A percentile compares a stretch with the other conserved stretches of the same genome.
Evolutionary conservation across 306 rosid species (phyloP).

Genomic region (Quercus variabilis): DNA sequence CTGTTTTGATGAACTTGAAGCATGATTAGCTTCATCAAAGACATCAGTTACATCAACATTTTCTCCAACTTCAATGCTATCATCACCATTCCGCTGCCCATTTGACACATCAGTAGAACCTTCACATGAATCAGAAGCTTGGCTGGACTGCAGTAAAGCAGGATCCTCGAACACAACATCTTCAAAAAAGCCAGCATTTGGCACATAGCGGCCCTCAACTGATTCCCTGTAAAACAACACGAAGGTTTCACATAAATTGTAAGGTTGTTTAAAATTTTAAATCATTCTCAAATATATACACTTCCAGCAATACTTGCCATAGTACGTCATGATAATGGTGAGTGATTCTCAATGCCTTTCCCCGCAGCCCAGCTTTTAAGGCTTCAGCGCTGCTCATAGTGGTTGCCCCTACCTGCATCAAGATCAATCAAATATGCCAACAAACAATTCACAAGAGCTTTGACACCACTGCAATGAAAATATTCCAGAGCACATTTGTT

Average conservation of each 20-base stretch:
- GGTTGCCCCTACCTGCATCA: constrained; percentile 81
- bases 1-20: constrained; percentile 9
- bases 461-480: background rate
- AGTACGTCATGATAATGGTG: constrained; percentile 83
- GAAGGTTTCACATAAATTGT: constrained; percentile 11
- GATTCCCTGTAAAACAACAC: constrained; percentile 61
- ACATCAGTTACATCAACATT: constrained; percentile 33
- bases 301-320: constrained; percentile 56
- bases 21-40: constrained; percentile 28
- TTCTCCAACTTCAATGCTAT: constrained; percentile 28
- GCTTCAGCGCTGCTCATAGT: constrained; percentile 85
- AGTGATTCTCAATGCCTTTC: constrained; percentile 82
- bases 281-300: constrained; percentile 11
- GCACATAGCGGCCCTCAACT: constrained; percentile 65
- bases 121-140: constrained; percentile 37
- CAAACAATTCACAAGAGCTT: background rate
- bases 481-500: background rate
- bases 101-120: constrained; percentile 34
- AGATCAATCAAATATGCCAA: constrained; percentile 4
- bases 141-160: constrained; percentile 36
- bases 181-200: constrained; percentile 84
- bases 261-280: background rate
- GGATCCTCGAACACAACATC: constrained; percentile 89
- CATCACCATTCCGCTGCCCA: constrained; percentile 28
- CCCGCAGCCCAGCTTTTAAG: constrained; percentile 76